Base-by-base conservation (phyloP, 495 filamentous ascomycete species). In the Aspergillus leporis region DNA sequence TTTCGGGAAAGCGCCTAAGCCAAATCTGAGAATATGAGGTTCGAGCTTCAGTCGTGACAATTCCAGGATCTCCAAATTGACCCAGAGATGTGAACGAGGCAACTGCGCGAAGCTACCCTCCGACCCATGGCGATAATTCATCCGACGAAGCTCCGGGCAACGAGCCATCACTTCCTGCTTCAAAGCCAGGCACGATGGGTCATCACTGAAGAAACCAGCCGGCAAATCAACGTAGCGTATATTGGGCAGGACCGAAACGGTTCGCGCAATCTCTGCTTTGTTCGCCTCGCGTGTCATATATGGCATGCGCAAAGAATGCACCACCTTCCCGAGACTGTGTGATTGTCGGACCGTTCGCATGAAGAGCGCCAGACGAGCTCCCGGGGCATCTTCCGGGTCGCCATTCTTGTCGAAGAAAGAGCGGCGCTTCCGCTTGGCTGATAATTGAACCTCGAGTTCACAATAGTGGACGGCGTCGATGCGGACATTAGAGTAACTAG, bases 401-500 rank as follows among this genome's bases (percentile, higher is more conserved):
- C 82, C 87, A 61, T 92, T 90, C 63, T 87, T 86, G 64, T 87
- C 80, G 59, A 93, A 85, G 68, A 86, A 84, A 13, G 89, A 89
- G 56, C 86, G 84, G 22, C 87, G 85, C 59, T 89, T 90, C 52
- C 93, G 87, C 67, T 82, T 86, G 63, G 90, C 88, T 50, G 87
- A 82, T 16, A 97, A 81, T 59, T 89, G 77, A 52, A 88, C 84
- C 71, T 98, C 94, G 59, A 88, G 85, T 52, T 90, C 85, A 77
- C 94, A 98, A 74, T 96, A 98, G 70, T 98, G 94, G 28, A 98
- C 93, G 13, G 87, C 82, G 61, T 98, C 94, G 64, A 98, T 93
- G 31, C 93, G 90, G 60, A 98, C 86, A 72, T 91, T 90, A 47
- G 84, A 85, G 67, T 97, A 98, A 47, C 91, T 96, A 60, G 53